These are phyloP conservation scores for Solanum hybrid DNA, from an alignment of 305 asterid genomes.

Conservation along the genomic window DNA sequence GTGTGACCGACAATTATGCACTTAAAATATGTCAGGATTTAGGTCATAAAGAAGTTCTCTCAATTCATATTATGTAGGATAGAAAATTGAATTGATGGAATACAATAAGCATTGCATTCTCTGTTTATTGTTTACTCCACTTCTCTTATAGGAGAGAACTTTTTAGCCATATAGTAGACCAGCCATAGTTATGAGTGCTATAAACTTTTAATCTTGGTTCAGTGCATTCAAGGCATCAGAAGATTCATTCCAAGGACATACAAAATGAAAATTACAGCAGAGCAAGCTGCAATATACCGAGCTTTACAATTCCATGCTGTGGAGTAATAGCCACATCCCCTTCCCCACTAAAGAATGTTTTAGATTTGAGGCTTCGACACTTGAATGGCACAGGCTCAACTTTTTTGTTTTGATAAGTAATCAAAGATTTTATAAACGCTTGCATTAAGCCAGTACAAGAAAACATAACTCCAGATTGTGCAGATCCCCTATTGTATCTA, in stretches of 20 bases:
- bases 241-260: background rate
- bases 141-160: background rate
- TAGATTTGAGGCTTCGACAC: background rate
- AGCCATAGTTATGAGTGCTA: background rate
- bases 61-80: background rate
- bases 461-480: background rate
- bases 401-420: background rate
- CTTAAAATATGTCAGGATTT: background rate
- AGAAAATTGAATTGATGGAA: background rate
- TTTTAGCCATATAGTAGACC: background rate
- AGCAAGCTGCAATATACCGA: background rate
- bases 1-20: background rate
- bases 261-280: background rate
- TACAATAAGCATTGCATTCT: background rate
- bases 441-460: background rate
- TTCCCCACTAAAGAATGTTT: background rate
- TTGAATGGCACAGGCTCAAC: background rate
- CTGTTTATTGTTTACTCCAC: background rate
- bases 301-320: background rate
- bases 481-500: background rate
- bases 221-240: background rate
- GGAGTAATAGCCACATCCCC: background rate
- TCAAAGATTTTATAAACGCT: background rate
- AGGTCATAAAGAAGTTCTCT: background rate
- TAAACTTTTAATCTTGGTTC: background rate